These are phyloP conservation scores for Backusella mclennaniae DNA, from an alignment of 192 early-diverging fungal genomes.

Conservation along the genomic window DNA sequence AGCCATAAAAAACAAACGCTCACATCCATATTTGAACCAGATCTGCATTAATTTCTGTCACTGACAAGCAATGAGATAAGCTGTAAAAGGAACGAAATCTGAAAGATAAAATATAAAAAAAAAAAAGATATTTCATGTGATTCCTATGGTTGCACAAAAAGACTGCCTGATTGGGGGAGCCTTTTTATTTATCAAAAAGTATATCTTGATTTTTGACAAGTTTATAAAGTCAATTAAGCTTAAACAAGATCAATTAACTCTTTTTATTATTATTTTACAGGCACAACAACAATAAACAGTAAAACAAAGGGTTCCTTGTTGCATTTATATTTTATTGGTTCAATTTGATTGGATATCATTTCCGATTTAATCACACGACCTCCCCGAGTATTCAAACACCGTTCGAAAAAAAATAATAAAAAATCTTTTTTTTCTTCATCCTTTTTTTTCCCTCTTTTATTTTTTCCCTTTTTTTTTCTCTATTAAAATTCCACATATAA, in stretches of 20 bases:
- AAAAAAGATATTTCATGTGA: not conserved
- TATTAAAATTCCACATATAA: not conserved
- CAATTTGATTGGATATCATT: not conserved
- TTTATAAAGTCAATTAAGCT: not conserved
- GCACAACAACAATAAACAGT: not conserved
- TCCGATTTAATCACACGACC: conserved; percentile 4
- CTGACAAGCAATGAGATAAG: not conserved
- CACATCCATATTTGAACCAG: not conserved
- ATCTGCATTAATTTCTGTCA: not conserved
- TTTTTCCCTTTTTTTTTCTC: not conserved
- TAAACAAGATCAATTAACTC: not conserved
- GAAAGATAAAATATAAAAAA: not conserved
- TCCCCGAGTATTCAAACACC: not conserved
- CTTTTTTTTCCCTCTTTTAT: conserved; percentile 1
- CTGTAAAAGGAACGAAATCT: not conserved
- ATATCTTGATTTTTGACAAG: not conserved
- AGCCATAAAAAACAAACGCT: not conserved
- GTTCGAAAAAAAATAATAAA: not conserved
- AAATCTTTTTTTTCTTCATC: not conserved
- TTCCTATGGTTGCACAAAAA: not conserved
- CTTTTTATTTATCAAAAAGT: not conserved
- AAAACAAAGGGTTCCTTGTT: not conserved
- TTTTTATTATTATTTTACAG: not conserved
- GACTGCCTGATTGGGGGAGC: not conserved
- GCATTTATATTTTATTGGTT: not conserved